phyloP scores from a whole-genome alignment of 768 basidiomycete genomes.

The Pleurotus tuoliensis region DNA sequence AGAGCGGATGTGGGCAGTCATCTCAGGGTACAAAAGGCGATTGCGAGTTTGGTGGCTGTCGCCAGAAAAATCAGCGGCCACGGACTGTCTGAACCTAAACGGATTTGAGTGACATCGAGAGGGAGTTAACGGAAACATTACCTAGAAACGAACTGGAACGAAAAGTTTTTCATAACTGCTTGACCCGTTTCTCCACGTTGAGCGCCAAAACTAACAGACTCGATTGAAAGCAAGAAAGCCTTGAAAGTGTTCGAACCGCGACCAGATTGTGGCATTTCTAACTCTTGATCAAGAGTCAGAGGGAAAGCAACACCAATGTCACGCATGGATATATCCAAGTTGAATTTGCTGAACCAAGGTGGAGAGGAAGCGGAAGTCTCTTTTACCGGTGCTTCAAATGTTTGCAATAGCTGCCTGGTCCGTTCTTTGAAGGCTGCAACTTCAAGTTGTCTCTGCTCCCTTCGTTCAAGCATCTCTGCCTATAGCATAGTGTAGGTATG shows the following conservation, averaged over 20 bases:
- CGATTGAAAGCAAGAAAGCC: conserved; percentile 85
- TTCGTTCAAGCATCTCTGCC: conserved; percentile 71
- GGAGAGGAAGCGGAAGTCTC: conserved; percentile 33
- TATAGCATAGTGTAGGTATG: conserved; percentile 23
- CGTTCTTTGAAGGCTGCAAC: conserved; percentile 82
- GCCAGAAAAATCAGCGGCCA: conserved; percentile 65
- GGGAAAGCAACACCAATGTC: conserved; percentile 92
- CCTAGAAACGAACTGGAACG: conserved; percentile 83
- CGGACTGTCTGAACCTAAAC: conserved; percentile 73
- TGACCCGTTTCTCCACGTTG: conserved; percentile 77
- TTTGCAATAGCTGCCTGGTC: conserved; percentile 65
- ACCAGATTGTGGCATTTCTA: conserved; percentile 44
- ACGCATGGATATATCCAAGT: conserved; percentile 49
- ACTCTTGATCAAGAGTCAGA: conserved; percentile 56
- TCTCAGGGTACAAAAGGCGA: conserved; percentile 73
- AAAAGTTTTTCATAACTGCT: conserved; percentile 66
- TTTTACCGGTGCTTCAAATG: conserved; percentile 63
- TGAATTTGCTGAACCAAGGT: conserved; percentile 55
- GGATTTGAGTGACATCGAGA: conserved; percentile 12
- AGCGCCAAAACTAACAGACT: conserved; percentile 67
- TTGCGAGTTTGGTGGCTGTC: conserved; percentile 68
- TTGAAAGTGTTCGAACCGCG: conserved; percentile 47
- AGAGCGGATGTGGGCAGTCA: conserved; percentile 70
- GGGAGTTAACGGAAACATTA: conserved; percentile 29
- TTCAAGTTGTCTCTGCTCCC: conserved; percentile 74